A percentile compares a stretch with the other conserved stretches of the same genome.
These are phyloP conservation scores for Chaetomiaceae sp. DNA, from an alignment of 2,329 filamentous ascomycete genomes.

Conservation along the genomic window DNA sequence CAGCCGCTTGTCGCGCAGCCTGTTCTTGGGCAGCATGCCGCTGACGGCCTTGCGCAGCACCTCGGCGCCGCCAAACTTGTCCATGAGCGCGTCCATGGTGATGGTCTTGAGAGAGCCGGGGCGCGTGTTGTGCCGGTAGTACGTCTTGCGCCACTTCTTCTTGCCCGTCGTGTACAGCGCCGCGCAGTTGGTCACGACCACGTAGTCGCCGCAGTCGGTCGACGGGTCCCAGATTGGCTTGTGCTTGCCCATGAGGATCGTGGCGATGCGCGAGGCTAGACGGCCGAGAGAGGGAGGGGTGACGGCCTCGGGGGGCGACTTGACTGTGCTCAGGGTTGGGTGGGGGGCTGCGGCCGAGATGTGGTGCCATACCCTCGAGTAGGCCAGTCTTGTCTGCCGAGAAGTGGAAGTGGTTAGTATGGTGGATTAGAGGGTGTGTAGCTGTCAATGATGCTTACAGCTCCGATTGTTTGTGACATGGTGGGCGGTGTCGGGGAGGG, in stretches of 20 bases:
- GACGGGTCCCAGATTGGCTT: slow-evolving; percentile 97
- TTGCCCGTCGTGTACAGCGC: slow-evolving; percentile 84
- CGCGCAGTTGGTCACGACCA: slow-evolving; percentile 86
- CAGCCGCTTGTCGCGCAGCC: slow-evolving; percentile 80
- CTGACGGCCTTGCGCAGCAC: slow-evolving; percentile 86
- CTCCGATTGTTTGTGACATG: slow-evolving; percentile 77
- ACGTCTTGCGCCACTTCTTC: slow-evolving; percentile 90
- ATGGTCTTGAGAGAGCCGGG: slow-evolving; percentile 83
- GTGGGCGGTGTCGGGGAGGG: slow-evolving; percentile 26
- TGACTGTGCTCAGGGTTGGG: slow-evolving; percentile 50
- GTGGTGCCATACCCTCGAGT: slow-evolving; percentile 92
- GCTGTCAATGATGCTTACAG: slow-evolving; percentile 50
- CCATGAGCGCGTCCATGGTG: slow-evolving; percentile 92
- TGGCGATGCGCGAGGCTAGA: slow-evolving; percentile 80
- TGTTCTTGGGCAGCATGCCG: slow-evolving; percentile 97
- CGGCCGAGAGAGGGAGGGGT: slow-evolving; percentile 81
- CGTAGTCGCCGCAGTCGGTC: slow-evolving; percentile 98
- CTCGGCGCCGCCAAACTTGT: slow-evolving; percentile 89
- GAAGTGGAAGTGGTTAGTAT: not conserved
- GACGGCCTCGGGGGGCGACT: slow-evolving; percentile 47
- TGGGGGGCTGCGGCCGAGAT: slow-evolving; percentile 67
- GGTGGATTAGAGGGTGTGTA: not conserved
- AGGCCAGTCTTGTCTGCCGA: slow-evolving; percentile 83
- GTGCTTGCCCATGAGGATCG: slow-evolving; percentile 94
- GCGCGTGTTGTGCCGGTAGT: slow-evolving; percentile 90